Evolutionary conservation across 176 grass and related monocot species (phyloP).

Genomic region (Cenchrus americanus): DNA sequence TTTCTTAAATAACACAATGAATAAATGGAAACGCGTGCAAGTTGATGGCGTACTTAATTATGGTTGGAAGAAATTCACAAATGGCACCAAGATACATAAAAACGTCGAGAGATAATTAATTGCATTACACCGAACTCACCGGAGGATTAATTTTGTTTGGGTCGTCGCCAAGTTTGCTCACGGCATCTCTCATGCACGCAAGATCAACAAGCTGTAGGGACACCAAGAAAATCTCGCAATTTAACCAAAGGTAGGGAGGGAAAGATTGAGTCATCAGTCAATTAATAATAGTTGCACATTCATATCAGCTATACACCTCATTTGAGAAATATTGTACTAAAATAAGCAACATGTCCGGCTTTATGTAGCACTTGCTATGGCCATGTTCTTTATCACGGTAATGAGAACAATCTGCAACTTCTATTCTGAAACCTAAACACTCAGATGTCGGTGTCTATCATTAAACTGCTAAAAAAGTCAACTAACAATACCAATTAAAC

Average conservation of each 20-base stretch:
- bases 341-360: too few species aligned
- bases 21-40: background rate
- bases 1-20: background rate
- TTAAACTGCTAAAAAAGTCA: conserved; percentile 18
- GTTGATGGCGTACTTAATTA: conserved; percentile 14
- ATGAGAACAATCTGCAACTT: too few species aligned
- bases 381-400: too few species aligned
- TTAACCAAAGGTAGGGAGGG: conserved; percentile 22
- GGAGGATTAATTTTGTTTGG: conserved; percentile 94
- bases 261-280: too few species aligned
- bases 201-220: conserved; percentile 95
- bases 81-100: conserved; percentile 10
- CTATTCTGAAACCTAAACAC: too few species aligned
- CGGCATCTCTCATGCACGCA: conserved; percentile 96
- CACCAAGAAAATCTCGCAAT: conserved; percentile 91
- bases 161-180: conserved; percentile 84
- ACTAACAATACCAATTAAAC: conserved; percentile 28
- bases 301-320: too few species aligned
- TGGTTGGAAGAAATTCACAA: background rate
- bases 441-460: too few species aligned
- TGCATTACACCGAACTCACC: conserved; percentile 55
- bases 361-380: too few species aligned
- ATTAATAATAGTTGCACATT: too few species aligned
- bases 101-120: background rate
- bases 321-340: too few species aligned